Percentiles rank a stretch among this genome's conserved stretches.
These are phyloP conservation scores for Talaromyces liani DNA, from an alignment of 495 filamentous ascomycete species.

Conservation along the genomic window DNA sequence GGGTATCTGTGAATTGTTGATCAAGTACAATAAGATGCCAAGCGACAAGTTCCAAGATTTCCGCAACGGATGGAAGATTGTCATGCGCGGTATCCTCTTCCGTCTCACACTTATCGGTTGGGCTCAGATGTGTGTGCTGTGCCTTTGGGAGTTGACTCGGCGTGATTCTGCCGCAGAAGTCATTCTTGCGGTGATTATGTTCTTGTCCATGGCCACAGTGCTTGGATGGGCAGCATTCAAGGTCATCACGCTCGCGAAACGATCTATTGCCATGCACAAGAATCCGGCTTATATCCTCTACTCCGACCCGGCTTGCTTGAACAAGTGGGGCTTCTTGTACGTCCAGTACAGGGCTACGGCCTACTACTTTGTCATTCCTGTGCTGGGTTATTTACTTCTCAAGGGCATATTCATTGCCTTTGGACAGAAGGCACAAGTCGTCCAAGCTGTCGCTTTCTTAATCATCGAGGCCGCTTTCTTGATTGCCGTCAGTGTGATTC, in stretches of 20 bases:
- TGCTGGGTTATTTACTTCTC: constrained; percentile 69
- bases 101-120: constrained; percentile 85
- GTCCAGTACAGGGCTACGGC: constrained; percentile 94
- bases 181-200: constrained; percentile 81
- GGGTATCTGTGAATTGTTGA: constrained; percentile 62
- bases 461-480: constrained; percentile 79
- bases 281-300: constrained; percentile 97
- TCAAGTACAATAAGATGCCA: constrained; percentile 72
- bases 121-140: constrained; percentile 85
- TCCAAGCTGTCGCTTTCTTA: constrained; percentile 78
- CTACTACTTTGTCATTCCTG: constrained; percentile 91
- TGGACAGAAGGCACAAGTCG: constrained; percentile 61
- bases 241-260: constrained; percentile 80
- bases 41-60: constrained; percentile 88
- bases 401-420: constrained; percentile 92
- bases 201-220: constrained; percentile 71
- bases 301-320: constrained; percentile 83
- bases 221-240: constrained; percentile 86
- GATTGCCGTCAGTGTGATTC: constrained; percentile 69
- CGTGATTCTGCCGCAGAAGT: constrained; percentile 83
- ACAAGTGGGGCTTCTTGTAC: constrained; percentile 99
- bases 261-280: constrained; percentile 84
- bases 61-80: constrained; percentile 81
- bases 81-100: constrained; percentile 88
- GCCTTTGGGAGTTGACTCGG: constrained; percentile 88